Evolutionary conservation across 306 rosid species (phyloP).

Genomic region (Lathyrus sativus): DNA sequence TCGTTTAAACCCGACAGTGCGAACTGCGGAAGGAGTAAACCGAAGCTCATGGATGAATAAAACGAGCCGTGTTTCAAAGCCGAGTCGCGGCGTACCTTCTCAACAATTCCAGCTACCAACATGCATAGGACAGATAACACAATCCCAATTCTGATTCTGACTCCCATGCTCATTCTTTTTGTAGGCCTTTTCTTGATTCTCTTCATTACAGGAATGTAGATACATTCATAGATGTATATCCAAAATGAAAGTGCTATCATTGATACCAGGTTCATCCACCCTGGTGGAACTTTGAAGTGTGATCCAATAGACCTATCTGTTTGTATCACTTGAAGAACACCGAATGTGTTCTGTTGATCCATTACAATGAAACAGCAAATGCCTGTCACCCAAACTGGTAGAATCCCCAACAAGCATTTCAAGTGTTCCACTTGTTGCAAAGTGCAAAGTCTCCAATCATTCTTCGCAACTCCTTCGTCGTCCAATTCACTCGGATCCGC

Average conservation of each 20-base stretch:
- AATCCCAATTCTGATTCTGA: conserved; percentile 67
- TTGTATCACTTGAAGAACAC: conserved; percentile 70
- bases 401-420: conserved; percentile 62
- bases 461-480: conserved; percentile 47
- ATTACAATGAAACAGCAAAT: conserved; percentile 58
- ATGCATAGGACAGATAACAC: conserved; percentile 63
- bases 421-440: conserved; percentile 75
- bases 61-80: conserved; percentile 46
- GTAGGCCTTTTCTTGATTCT: conserved; percentile 30
- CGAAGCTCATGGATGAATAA: conserved; percentile 55
- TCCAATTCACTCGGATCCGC: conserved; percentile 52
- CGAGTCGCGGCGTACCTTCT: conserved; percentile 52
- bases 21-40: conserved; percentile 60
- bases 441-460: conserved; percentile 70
- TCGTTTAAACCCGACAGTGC: conserved; percentile 62
- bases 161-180: conserved; percentile 48
- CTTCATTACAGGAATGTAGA: conserved; percentile 45
- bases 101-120: conserved; percentile 65
- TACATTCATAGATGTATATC: conserved; percentile 62
- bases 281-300: conserved; percentile 70
- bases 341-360: conserved; percentile 74
- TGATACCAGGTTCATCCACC: conserved; percentile 61
- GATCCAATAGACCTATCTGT: conserved; percentile 56
- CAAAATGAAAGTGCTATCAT: conserved; percentile 79
- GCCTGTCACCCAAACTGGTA: conserved; percentile 75